phyloP scores from a whole-genome alignment of 768 basidiomycete species.

The Amanita pallidorosea region DNA sequence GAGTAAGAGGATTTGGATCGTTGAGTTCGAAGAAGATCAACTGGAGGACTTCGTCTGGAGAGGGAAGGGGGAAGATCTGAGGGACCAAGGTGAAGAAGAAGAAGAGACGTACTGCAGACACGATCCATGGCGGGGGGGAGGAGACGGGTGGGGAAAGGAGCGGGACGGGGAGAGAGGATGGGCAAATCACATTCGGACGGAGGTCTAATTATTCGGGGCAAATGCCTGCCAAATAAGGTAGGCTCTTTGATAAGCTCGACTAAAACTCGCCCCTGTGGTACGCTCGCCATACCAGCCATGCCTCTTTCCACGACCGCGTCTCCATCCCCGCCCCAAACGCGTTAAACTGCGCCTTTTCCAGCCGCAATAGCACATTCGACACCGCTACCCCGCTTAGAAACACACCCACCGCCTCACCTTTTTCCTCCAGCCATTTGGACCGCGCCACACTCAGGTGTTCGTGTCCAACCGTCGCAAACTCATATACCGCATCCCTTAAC shows the following conservation, averaged over 20 bases:
- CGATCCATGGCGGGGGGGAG: constrained; percentile 38
- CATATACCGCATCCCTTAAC: constrained; percentile 71
- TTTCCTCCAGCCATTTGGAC: constrained; percentile 41
- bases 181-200: constrained; percentile 25
- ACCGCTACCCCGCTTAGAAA: constrained; percentile 71
- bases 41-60: constrained; percentile 54
- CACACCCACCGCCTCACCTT: constrained; percentile 54
- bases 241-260: constrained; percentile 2
- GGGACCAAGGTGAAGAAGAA: constrained; percentile 1
- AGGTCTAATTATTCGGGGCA: constrained; percentile 36
- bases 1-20: constrained; percentile 51
- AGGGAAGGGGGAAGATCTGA: constrained; percentile 7
- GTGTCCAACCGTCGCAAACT: constrained; percentile 73
- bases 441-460: constrained; percentile 72
- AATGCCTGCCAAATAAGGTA: neutral
- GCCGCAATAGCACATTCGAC: constrained; percentile 45
- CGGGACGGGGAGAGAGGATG: constrained; percentile 7
- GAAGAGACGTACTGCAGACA: constrained; percentile 41
- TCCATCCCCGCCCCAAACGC: constrained; percentile 57
- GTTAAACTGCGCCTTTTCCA: constrained; percentile 66
- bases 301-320: constrained; percentile 63
- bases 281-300: constrained; percentile 53
- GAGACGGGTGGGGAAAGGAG: constrained; percentile 9
- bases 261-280: constrained; percentile 31
- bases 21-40: constrained; percentile 63